Conservation (phyloP, 352 stramenopile genomes). For the Phytophthora capsici region DNA sequence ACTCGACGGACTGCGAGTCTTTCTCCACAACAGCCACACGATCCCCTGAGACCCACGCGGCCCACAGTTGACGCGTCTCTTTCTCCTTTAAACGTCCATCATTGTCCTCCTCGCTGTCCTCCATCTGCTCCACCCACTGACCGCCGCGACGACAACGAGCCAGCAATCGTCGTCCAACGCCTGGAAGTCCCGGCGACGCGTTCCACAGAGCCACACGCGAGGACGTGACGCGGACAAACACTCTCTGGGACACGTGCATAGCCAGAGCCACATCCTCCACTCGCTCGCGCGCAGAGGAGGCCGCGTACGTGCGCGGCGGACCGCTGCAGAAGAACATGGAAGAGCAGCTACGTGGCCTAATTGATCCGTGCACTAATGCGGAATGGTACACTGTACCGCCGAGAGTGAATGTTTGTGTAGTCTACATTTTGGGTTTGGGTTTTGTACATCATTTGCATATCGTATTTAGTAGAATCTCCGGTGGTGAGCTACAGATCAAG, state of each 20-base stretch:
- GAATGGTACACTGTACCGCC: background rate
- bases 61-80: slow-evolving; percentile 46
- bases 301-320: slow-evolving; percentile 67
- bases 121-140: slow-evolving; percentile 29
- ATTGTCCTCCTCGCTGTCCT: background rate
- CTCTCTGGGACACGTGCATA: slow-evolving; percentile 54
- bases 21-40: slow-evolving; percentile 73
- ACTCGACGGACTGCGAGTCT: slow-evolving; percentile 63
- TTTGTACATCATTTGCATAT: no score
- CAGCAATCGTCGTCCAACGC: slow-evolving; percentile 43
- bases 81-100: slow-evolving; percentile 22
- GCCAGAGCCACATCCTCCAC: slow-evolving; percentile 54
- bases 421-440: no score
- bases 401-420: no score
- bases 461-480: slow-evolving; percentile 1
- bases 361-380: background rate
- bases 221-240: slow-evolving; percentile 66
- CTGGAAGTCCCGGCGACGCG: slow-evolving; percentile 37
- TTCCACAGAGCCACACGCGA: slow-evolving; percentile 57
- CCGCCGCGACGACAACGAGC: slow-evolving; percentile 40
- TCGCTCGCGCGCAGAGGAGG: slow-evolving; percentile 32
- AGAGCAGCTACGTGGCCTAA: slow-evolving; percentile 19
- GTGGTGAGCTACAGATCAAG: slow-evolving; percentile 7
- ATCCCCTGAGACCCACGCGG: slow-evolving; percentile 59
- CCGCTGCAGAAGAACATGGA: slow-evolving; percentile 79